Base-by-base conservation (phyloP, 495 filamentous ascomycete genomes). In the Tuber microsphaerosporum region DNA sequence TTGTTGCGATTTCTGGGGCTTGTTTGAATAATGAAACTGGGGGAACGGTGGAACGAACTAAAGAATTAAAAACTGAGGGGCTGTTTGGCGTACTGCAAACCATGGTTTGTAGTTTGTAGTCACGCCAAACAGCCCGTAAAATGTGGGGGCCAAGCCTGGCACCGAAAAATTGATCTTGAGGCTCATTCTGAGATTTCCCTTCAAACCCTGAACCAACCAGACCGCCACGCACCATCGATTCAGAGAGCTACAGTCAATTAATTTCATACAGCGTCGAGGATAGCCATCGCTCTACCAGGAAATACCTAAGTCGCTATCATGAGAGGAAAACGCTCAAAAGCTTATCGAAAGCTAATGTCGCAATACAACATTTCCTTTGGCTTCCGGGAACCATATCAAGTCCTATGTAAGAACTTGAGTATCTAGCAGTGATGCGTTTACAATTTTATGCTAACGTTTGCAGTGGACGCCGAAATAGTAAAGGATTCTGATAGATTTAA, bases 321-420 rank as follows among this genome's bases (percentile, higher is more conserved):
- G 93, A 89, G 92, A 82, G 94, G 92, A 75, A 97, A 97, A 84
- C 90, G 95, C 77, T 91, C 92, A 10, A 99, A 97, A 86, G 92
- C 93, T 83, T 99, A 98, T 85, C 91, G 93, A 82, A 97, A 97
- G 89, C 88, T 97, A 75, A 97, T 99, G 93, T 89, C 92, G 79
- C 90, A 94, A 81, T 98, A 93, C 89, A 89, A 89, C 81, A 86
- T 93, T 76, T 88, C 87, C 70, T 96, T 94, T 78, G 90, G 91
- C 37, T 97, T 97, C 84, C 92, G 94, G 74, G 92, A 94, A 83
- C 93, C 94, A 9, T 98, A 97, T 83, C 94, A 98, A 86, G 91
- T 98, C 26, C 88, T 98, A 48, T 84, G 90, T 92, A 86, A 71
- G 86, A 78, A 22, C 17, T 74, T 61, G 51, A 69, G 16, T 65